phyloP scores from a whole-genome alignment of 306 rosid genomes.

The Hippophae rhamnoides region DNA sequence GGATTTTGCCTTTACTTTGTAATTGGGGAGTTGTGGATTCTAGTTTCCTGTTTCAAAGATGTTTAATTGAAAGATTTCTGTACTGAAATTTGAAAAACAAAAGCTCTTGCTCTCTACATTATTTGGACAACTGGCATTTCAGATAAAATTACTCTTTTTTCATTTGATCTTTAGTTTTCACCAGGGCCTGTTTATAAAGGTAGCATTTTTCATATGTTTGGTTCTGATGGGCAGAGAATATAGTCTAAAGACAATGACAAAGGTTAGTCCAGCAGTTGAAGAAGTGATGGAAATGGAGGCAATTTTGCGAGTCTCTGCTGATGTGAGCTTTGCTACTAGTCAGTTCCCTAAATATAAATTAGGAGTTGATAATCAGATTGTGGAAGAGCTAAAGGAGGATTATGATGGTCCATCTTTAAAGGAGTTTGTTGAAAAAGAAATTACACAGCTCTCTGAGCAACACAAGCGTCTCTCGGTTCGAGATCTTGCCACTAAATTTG shows the following conservation, averaged over 20 bases:
- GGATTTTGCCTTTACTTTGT: too few species aligned
- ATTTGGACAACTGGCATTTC: background rate
- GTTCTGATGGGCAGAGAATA: conserved; percentile 24
- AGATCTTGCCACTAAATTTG: conserved; percentile 93
- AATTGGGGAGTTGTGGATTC: too few species aligned
- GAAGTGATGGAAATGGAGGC: conserved; percentile 45
- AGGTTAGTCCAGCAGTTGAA: conserved; percentile 74
- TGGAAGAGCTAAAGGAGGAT: conserved; percentile 64
- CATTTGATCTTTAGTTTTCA: conserved; percentile 7
- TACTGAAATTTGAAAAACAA: too few species aligned
- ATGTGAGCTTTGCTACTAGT: conserved; percentile 70
- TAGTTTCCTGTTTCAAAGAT: too few species aligned
- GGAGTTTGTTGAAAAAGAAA: conserved; percentile 71
- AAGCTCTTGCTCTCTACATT: background rate
- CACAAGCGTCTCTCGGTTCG: conserved; percentile 96
- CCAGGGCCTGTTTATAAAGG: conserved; percentile 1
- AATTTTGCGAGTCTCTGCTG: conserved; percentile 67
- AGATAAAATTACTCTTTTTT: background rate
- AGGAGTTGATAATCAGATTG: conserved; percentile 66
- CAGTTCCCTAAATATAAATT: conserved; percentile 77
- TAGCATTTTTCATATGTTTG: conserved; percentile 9
- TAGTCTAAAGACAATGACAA: conserved; percentile 50
- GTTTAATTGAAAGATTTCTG: too few species aligned
- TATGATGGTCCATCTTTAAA: conserved; percentile 60
- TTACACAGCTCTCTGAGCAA: conserved; percentile 64